Conservation (phyloP, 2,329 filamentous ascomycete species). For the Fusarium chlamydosporum region DNA sequence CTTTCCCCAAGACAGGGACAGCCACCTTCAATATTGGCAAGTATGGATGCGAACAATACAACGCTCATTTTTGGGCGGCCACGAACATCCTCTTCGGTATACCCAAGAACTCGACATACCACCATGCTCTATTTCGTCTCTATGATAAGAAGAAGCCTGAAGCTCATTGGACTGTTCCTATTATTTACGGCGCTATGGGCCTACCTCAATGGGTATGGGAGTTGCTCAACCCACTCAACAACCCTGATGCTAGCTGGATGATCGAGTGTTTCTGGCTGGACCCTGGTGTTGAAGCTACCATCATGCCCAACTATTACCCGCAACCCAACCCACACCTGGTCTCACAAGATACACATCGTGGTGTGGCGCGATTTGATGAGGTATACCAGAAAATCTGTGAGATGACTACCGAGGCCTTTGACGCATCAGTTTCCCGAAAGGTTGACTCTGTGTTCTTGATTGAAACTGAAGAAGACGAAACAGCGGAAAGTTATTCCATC, state of each 20-base stretch:
- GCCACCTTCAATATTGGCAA: conserved; percentile 16
- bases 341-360: not conserved
- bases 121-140: conserved; percentile 42
- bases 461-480: not conserved
- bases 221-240: conserved; percentile 38
- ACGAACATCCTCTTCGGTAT: conserved; percentile 50
- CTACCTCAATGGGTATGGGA: conserved; percentile 35
- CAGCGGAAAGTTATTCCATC: not conserved
- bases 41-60: conserved; percentile 51
- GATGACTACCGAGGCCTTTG: conserved; percentile 23
- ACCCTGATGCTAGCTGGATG: conserved; percentile 32
- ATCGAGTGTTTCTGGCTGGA: conserved; percentile 23
- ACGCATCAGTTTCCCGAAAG: conserved; percentile 6
- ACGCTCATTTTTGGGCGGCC: conserved; percentile 43
- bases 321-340: conserved; percentile 25
- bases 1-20: conserved; percentile 37
- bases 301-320: conserved; percentile 44
- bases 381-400: conserved; percentile 5
- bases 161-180: not conserved
- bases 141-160: conserved; percentile 22
- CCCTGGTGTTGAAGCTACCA: conserved; percentile 1
- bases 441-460: conserved; percentile 18
- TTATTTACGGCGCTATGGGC: conserved; percentile 39
- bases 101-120: not conserved
- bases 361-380: not conserved